Evolutionary conservation across 345 rosid species (phyloP), one percentile per base, ranked within the genome.

Genomic region (Populus euphratica): DNA sequence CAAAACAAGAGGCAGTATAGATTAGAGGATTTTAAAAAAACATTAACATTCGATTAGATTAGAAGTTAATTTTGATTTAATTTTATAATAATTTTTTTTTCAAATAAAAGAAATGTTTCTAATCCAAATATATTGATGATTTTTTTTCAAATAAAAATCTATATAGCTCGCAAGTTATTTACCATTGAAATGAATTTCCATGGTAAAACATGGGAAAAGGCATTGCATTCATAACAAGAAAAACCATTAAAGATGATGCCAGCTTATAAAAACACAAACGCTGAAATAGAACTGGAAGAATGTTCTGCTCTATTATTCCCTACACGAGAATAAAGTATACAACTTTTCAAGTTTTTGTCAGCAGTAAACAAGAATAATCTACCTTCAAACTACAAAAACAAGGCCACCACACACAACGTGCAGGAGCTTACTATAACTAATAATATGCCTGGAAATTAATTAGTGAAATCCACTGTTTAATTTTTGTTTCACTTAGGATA

Each of bases 291-390:
- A 59, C 64, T 59, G 13, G 29, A 59, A 59, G 29, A 59, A 59
- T 59, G 64, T 59, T n/a, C 64, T 59, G 64, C 64, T 59, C 64
- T 59, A 59, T 59, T 59, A 59, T 59, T 59, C 64, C 64, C 64
- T 23, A 59, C 29, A 59, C 29, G 29, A 59, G 27, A 59, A n/a
- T 25, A 59, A 59, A 59, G 64, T 59, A 59, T 59, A 59, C 64
- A 59, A 23, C 64, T 59, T 59, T 59, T 59, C 25, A 8, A 23
- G 64, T 59, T 59, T 52, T 59, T 59, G 64, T 59, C 64, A 59
- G 64, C 27, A 23, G 29, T 59, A 59, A 59, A 4, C 64, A 59
- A 59, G 27, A 59, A 59, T 59, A 23, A 59, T 23, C 64, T 59
- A 59, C 64, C 63, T 59, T n/a, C 64, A 59, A 59, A 59, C 64